phyloP scores from a whole-genome alignment of 768 basidiomycete species.

The Hygrocybe coccinea region DNA sequence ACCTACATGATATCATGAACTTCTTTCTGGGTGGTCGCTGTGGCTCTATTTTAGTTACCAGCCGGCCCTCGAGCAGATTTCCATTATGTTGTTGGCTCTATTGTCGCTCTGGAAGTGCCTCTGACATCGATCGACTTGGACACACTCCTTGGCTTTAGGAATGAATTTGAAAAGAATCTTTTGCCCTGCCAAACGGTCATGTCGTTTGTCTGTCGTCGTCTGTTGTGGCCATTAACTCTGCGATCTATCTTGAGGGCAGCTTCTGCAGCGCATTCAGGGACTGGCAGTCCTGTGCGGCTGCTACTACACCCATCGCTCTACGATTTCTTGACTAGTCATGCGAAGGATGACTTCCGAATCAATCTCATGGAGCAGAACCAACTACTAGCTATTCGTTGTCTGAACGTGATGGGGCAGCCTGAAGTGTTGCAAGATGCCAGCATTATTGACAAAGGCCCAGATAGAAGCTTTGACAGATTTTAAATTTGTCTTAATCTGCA shows the following conservation, averaged over 20 bases:
- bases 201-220: background rate
- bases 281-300: conserved; percentile 19
- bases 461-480: too few relatives aligned
- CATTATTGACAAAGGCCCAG: too few relatives aligned
- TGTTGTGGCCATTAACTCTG: background rate
- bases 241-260: background rate
- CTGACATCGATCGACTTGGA: conserved; percentile 1
- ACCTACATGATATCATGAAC: background rate
- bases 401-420: too few relatives aligned
- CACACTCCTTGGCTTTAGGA: conserved; percentile 1
- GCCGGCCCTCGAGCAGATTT: background rate
- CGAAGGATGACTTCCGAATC: background rate
- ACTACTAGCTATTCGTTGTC: background rate
- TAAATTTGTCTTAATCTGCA: too few relatives aligned
- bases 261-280: background rate
- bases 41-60: background rate
- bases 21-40: background rate
- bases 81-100: conserved; percentile 5
- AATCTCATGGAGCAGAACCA: background rate
- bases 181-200: background rate
- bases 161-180: background rate
- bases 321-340: conserved; percentile 28
- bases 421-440: too few relatives aligned
- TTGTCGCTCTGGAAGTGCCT: conserved; percentile 2
- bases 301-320: conserved; percentile 31